Evolutionary conservation across 768 basidiomycete genomes (phyloP), one percentile per base, ranked within the genome.

Genomic region (Myochromella boudieri): DNA sequence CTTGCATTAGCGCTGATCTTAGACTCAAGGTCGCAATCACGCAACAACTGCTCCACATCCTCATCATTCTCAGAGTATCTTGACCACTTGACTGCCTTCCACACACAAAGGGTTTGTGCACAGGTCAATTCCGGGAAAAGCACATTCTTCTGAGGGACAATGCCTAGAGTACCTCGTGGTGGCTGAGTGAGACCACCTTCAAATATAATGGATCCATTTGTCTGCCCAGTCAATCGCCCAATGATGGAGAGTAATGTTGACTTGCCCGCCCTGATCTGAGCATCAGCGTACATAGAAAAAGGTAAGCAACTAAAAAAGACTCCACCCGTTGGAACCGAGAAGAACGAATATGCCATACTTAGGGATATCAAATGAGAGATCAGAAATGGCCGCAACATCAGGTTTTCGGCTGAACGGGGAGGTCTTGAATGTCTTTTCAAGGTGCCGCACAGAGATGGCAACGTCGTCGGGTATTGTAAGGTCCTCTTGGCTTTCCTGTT

Each of bases 61-160:
- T 84, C 82, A 15, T 78, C 68, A 9, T 55, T 63, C 10, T 63
- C 58, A 1, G 75, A 68, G 53, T 66, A 62, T 4, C 67, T 58
- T n/a, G 78, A 79, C 64, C 75, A 74, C 60, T 91, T 91, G 53
- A 91, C 76, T 6, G 83, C 83, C 36, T 67, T 71, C 87, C 87
- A 91, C 24, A 91, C 76, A 1, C 74, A 70, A 12, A 91, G 67
- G 1, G 85, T 88, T 65, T 91, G 85, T 38, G 81, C 68, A 59
- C 87, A 90, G 1, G 82, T 76, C 15, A 91, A 66, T 44, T 90
- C 87, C 0, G 85, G 79, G 59, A 90, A 87, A 2, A 91, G 70
- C 4, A 91, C 87, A 55, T 91, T 90, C 68, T 87, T 89, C 67
- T 91, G 88, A 1, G 87, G 86, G 0, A 88, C 87, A 47, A 91